Evolutionary conservation across 2,329 filamentous ascomycete genomes (phyloP).

Genomic region (Lomentospora prolificans): DNA sequence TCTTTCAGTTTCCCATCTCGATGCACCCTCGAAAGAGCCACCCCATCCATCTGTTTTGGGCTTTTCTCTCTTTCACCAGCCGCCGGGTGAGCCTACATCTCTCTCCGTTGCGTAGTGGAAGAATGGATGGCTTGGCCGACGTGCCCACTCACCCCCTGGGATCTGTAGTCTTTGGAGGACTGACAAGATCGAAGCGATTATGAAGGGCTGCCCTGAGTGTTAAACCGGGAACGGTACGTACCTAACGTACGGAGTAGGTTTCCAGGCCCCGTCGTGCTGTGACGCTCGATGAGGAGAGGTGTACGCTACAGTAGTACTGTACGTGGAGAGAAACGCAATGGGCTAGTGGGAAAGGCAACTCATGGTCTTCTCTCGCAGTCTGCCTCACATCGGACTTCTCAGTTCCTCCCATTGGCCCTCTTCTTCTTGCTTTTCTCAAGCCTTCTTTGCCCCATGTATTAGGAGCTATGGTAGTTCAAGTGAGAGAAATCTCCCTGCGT

Average conservation of each 20-base stretch:
- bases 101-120: neutral
- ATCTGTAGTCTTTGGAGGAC: neutral
- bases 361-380: neutral
- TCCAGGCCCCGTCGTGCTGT: neutral
- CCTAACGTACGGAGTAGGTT: neutral
- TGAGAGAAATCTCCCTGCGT: neutral
- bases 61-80: neutral
- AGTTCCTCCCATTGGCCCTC: neutral
- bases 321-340: neutral
- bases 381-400: neutral
- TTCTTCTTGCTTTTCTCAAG: neutral
- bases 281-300: neutral
- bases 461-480: neutral
- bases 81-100: neutral
- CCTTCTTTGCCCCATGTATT: neutral
- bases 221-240: neutral
- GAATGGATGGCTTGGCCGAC: neutral
- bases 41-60: neutral
- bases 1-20: neutral
- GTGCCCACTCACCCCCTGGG: neutral
- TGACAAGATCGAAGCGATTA: neutral
- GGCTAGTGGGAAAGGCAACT: neutral
- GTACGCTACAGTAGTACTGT: neutral
- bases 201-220: neutral
- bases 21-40: neutral